Percentiles rank a stretch among this genome's conserved stretches.
Evolutionary conservation across 164 flowering plant species (phyloP).

Genomic region (Vitis riparia): DNA sequence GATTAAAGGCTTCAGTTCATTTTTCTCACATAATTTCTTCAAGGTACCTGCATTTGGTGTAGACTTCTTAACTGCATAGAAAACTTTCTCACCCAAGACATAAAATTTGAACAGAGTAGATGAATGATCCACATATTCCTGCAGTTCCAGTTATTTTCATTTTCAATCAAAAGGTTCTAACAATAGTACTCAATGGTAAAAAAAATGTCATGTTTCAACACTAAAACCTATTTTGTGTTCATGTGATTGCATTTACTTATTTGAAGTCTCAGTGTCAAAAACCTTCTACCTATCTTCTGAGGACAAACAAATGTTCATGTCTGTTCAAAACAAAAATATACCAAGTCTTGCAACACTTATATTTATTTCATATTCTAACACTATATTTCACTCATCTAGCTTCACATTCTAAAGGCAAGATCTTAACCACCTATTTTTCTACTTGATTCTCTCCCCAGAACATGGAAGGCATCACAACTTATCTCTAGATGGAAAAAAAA

Average conservation of each 20-base stretch:
- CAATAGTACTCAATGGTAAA: not conserved
- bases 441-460: too few species aligned
- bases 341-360: too few species aligned
- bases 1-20: slow-evolving; percentile 53
- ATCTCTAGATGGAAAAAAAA: too few species aligned
- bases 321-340: too few species aligned
- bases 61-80: slow-evolving; percentile 79
- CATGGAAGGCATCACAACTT: too few species aligned
- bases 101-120: slow-evolving; percentile 77
- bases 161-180: not conserved
- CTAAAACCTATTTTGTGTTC: not conserved
- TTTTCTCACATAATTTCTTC: slow-evolving; percentile 46
- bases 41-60: slow-evolving; percentile 62
- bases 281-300: not conserved
- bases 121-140: slow-evolving; percentile 94
- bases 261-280: not conserved
- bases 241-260: not conserved
- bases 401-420: too few species aligned
- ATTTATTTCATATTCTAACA: too few species aligned
- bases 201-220: not conserved
- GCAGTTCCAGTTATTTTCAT: slow-evolving; percentile 31
- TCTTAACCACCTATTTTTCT: too few species aligned
- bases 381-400: too few species aligned
- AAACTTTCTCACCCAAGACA: slow-evolving; percentile 74
- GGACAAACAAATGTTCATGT: not conserved